Base-by-base conservation (phyloP, 352 stramenopile species). In the Phytophthora hybrid region DNA sequence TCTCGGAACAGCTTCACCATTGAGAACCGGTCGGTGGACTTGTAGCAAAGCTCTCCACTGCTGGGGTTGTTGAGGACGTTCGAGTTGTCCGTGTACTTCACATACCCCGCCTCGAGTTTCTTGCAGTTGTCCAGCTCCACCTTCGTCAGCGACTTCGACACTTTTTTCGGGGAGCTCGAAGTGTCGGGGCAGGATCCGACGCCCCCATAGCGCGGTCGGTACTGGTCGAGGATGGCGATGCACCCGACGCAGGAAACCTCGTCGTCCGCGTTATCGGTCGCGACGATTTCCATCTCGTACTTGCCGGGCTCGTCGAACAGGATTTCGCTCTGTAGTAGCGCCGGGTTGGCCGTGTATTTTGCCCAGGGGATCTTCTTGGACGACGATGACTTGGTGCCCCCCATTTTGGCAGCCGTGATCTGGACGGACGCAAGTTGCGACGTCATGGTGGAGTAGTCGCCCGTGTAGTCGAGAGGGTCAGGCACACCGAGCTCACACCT, bases 221-320 rank as follows among this genome's bases (percentile, higher is more conserved):
- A 74, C 52, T 49, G 23, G 55, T 83, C 77, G 1, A 73, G 21
- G 49, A 81, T 51, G 0, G 71, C 65, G 10, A 83, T 39, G 21
- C 77, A 83, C 1, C 69, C 73, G 7, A 29, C 31, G 37, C 73
- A 83, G 10, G 54, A 47, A 1, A 59, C 65, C 19, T 69, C 16
- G 1, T 13, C 13, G 32, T 39, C 32, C 16, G 23, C 53, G n/a
- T 80, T 76, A 51, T 81, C 74, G 16, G 31, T 71, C 13, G 74
- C 77, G 10, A 67, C 51, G 39, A 81, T 77, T 3, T 58, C 32
- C 26, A 79, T n/a, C 5, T 66, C 44, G 59, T 83, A 83, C 26
- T 68, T n/a, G 4, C 76, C 76, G 2, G 68, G 74, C 13, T 52
- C 19, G 9, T 44, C 57, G 39, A 83, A 76, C 10, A 21, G 47